Base-by-base conservation (phyloP, 2,329 filamentous ascomycete species). In the Pyrenophora teres region DNA sequence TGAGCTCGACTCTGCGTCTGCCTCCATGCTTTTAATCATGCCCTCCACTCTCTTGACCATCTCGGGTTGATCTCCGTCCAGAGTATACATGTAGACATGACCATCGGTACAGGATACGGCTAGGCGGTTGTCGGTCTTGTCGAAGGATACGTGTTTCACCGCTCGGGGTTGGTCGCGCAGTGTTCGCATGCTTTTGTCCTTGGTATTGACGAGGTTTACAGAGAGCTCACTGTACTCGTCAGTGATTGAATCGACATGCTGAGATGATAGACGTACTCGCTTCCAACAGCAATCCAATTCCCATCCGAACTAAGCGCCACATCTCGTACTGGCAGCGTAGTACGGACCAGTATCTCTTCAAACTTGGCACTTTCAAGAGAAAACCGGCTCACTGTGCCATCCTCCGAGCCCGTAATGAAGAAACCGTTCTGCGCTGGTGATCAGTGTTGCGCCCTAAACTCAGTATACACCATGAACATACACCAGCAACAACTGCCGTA, bases 321-420 rank as follows among this genome's bases (percentile, higher is more conserved):
- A 71, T 97, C 92, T 66, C 94, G 85, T 27, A 97, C 85, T 0
- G 94, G 90, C 2, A 97, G 78, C n/a, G 91, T 87, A 51, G 87
- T 90, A 59, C 94, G 87, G 21, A 92, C 83, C 43, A 99, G 83
- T 60, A 95, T 88, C 53, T 87, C 87, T 56, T 96, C 90, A 75
- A 95, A 90, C 23, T 80, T 74, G 65, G 87, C 87, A 2, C 84
- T 85, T 50, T 84, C 81, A 42, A 97, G 81, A n/a, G 89, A 89
- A 78, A 95, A 99, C 64, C 92, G 85, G 78, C 89, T 96, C 66
- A 99, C 91, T n/a, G 89, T 94, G 68, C 95, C 94, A 76, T 97
- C 92, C 74, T 99, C 93, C 16, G 90, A 90, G 23, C 92, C 94
- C 56, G 91, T 86, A 38, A 97, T 85, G 70, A 97, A 96, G 73